Percentiles rank a stretch among this genome's conserved stretches.
Conservation (phyloP, 306 rosid genomes). For the Quercus engelmannii region DNA sequence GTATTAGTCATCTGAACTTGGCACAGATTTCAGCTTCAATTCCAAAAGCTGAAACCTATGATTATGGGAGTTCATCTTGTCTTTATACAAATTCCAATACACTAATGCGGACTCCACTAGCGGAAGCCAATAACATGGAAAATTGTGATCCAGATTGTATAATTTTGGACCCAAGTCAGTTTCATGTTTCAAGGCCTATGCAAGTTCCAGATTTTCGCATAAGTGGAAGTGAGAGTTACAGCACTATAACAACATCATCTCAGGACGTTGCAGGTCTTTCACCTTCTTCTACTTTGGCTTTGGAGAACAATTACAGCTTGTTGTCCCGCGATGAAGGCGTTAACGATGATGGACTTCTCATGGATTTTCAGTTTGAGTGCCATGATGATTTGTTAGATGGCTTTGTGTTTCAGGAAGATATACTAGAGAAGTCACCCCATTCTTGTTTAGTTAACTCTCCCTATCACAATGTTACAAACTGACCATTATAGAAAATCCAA, state of each 20-base stretch:
- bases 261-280: slow-evolving; percentile 11
- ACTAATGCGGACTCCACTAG: background rate
- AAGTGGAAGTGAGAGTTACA: background rate
- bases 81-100: background rate
- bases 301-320: slow-evolving; percentile 11
- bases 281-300: slow-evolving; percentile 16
- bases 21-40: slow-evolving; percentile 1
- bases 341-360: background rate
- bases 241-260: background rate
- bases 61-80: slow-evolving; percentile 13
- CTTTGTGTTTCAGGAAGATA: slow-evolving; percentile 17
- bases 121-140: background rate
- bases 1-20: background rate
- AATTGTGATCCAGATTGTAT: background rate
- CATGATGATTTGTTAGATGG: slow-evolving; percentile 13
- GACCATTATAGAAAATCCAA: background rate
- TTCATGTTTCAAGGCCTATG: background rate
- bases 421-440: background rate
- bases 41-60: background rate
- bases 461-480: background rate
- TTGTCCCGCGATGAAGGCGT: slow-evolving; percentile 16
- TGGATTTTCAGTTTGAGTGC: slow-evolving; percentile 23
- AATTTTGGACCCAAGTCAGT: slow-evolving; percentile 3
- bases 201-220: slow-evolving; percentile 8
- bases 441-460: background rate